Base-by-base conservation (phyloP, 805 yeast species). In the Ogataea siamensis region DNA sequence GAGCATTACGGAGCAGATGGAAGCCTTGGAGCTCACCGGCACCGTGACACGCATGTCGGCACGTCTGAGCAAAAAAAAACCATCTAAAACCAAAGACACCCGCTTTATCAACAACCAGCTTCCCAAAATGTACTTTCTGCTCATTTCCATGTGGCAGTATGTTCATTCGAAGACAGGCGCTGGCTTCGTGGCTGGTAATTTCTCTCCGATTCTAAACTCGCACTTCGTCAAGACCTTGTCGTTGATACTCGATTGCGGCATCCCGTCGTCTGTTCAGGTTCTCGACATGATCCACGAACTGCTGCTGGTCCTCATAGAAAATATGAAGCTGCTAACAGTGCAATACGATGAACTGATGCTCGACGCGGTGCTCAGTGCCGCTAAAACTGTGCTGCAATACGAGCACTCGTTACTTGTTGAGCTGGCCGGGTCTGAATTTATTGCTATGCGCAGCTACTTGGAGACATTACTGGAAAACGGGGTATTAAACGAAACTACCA, bases 141-240 rank as follows among this genome's bases (percentile, higher is more conserved):
- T 83, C 32, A 52, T 72, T 0, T 66, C 69, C 5, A 62, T 72
- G 1, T 80, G 82, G 70, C 56, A 60, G 37, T 47, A 58, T 7
- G 52, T 55, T 2, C 42, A 50, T 66, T 53, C 66, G 28, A 67
- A 62, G 29, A 66, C 66, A 15, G 70, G 64, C 1, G 24, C 28
- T 9, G 75, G 69, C 7, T 67, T 71, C 27, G 62, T 63, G 28
- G 59, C 74, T 24, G 83, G 85, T 0, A 69, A 64, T 27, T 76
- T 76, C 49, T 71, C 83, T 1, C 68, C 74, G 1, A 49, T 81
- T 1, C 57, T 83, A 14, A 64, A 67, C 23, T 68, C 76, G 0
- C 89, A 83, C 53, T 82, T 69, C 55, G 48, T 83, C 31, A 71
- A 74, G 37, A 78, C 86, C 0, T 51, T 83, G 37, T 68, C 77